phyloP scores from a whole-genome alignment of 495 filamentous ascomycete species.

The Platismatia glauca region DNA sequence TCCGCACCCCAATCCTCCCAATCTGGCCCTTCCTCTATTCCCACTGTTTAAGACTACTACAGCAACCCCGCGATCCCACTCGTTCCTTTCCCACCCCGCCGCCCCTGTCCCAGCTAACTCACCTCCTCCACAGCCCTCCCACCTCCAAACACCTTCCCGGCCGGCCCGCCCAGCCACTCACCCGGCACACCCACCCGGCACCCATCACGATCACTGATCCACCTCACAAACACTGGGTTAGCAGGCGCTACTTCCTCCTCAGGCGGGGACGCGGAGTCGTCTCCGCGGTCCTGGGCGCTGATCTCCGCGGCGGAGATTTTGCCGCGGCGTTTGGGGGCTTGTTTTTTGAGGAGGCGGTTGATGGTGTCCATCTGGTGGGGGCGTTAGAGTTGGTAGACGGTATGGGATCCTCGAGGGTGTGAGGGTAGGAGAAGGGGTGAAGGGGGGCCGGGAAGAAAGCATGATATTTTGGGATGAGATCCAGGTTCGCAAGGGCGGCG shows the following conservation, averaged over 20 bases:
- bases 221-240: conserved; percentile 65
- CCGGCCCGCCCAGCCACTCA: conserved; percentile 66
- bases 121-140: conserved; percentile 42
- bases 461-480: neutral
- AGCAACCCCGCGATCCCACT: neutral
- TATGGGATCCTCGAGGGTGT: too few relatives aligned
- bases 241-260: conserved; percentile 44
- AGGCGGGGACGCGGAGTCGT: conserved; percentile 47
- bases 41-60: neutral
- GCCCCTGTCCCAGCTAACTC: conserved; percentile 12
- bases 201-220: conserved; percentile 64
- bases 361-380: conserved; percentile 83
- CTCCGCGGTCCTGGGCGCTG: conserved; percentile 33
- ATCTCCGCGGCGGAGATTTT: conserved; percentile 40
- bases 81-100: neutral
- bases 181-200: conserved; percentile 65
- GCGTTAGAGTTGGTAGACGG: conserved; percentile 7
- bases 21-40: too few relatives aligned
- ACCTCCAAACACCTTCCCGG: conserved; percentile 50
- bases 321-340: conserved; percentile 75
- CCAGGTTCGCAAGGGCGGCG: neutral
- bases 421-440: neutral
- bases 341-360: conserved; percentile 91
- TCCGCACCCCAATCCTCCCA: too few relatives aligned
- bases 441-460: neutral